Evolutionary conservation across 129 eudicot genomes (phyloP).

Genomic region (Smallanthus sonchifolius): DNA sequence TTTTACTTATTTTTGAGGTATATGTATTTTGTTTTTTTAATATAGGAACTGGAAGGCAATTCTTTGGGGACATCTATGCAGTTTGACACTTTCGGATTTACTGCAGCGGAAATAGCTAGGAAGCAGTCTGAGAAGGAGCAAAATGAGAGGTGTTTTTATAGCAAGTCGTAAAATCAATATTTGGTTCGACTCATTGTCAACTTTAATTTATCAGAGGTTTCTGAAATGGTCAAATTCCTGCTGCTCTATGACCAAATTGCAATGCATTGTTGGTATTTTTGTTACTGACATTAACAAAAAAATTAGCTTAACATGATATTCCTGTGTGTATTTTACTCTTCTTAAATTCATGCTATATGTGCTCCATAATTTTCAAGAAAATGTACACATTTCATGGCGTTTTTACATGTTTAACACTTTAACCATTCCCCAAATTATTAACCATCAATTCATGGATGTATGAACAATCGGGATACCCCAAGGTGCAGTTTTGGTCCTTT

Average conservation of each 20-base stretch:
- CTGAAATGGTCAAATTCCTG: neutral
- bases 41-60: slow-evolving; percentile 80
- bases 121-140: slow-evolving; percentile 90
- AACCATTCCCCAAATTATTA: neutral
- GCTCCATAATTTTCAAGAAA: neutral
- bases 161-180: neutral
- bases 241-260: slow-evolving; percentile 10
- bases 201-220: slow-evolving; percentile 2
- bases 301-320: neutral
- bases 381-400: neutral
- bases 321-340: neutral
- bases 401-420: neutral
- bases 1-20: slow-evolving; percentile 12
- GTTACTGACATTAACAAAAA: neutral
- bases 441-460: neutral
- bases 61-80: slow-evolving; percentile 81
- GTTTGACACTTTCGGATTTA: slow-evolving; percentile 91
- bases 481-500: neutral
- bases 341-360: neutral
- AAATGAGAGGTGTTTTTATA: slow-evolving; percentile 55
- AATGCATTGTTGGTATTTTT: slow-evolving; percentile 3
- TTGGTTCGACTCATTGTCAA: slow-evolving; percentile 2
- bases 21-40: slow-evolving; percentile 5
- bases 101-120: slow-evolving; percentile 96
- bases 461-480: neutral